A percentile compares a stretch with the other conserved stretches of the same genome.
Evolutionary conservation across 345 rosid species (phyloP).

Genomic region (Bruguiera gymnorhiza): DNA sequence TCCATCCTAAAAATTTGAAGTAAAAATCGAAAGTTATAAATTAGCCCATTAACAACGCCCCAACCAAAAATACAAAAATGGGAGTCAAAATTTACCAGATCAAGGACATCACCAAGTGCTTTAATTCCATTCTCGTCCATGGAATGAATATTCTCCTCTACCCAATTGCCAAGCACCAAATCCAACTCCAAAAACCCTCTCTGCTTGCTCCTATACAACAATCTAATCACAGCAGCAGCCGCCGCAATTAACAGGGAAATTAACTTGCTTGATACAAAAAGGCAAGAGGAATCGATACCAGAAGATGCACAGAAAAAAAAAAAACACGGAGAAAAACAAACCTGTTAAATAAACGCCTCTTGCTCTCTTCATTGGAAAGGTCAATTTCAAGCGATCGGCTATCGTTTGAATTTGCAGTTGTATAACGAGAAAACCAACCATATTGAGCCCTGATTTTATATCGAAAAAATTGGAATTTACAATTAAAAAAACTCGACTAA

Average conservation of each 20-base stretch:
- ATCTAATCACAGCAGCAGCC: slow-evolving; percentile 25
- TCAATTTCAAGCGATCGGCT: slow-evolving; percentile 39
- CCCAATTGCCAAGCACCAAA: slow-evolving; percentile 91
- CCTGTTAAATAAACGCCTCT: slow-evolving; percentile 76
- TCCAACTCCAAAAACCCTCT: slow-evolving; percentile 93
- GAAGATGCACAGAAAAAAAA: background rate
- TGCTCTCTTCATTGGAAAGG: slow-evolving; percentile 70
- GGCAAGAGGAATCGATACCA: background rate
- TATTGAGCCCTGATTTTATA: slow-evolving; percentile 6
- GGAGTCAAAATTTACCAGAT: slow-evolving; percentile 47
- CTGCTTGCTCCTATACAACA: slow-evolving; percentile 92
- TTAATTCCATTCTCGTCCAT: slow-evolving; percentile 69
- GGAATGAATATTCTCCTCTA: slow-evolving; percentile 64
- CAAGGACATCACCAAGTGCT: slow-evolving; percentile 76
- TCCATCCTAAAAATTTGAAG: too few species aligned
- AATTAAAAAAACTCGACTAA: too few species aligned
- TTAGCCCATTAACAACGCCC: too few species aligned
- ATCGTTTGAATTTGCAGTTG: slow-evolving; percentile 23
- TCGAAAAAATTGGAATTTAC: too few species aligned
- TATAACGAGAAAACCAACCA: slow-evolving; percentile 43
- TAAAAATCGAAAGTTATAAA: too few species aligned
- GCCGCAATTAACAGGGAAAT: background rate
- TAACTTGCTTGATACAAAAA: background rate
- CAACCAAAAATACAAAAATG: too few species aligned
- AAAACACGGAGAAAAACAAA: background rate